A percentile compares a stretch with the other conserved stretches of the same genome.
Conservation (phyloP, 495 filamentous ascomycete genomes). For the Neurospora tetrasperma region DNA sequence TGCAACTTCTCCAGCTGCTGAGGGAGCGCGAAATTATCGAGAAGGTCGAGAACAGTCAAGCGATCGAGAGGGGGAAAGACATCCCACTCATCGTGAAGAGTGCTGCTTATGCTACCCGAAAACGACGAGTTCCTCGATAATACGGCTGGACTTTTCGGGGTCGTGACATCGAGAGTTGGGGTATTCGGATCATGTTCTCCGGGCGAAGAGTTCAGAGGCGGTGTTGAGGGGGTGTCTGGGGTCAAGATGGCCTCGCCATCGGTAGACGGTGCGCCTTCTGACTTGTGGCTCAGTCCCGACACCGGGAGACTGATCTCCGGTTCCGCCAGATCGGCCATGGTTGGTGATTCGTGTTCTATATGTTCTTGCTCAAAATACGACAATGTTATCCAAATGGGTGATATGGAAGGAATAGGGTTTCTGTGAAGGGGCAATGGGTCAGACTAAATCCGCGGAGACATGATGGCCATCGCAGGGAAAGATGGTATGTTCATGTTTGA, state of each 20-base stretch:
- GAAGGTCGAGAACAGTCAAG: conserved; percentile 80
- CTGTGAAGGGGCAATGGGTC: not conserved
- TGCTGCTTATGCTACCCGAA: conserved; percentile 51
- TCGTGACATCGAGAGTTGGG: conserved; percentile 27
- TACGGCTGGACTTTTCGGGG: conserved; percentile 35
- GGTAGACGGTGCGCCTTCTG: conserved; percentile 28
- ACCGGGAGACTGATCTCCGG: conserved; percentile 27
- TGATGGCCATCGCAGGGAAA: not conserved
- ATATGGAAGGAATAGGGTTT: not conserved
- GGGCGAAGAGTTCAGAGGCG: conserved; percentile 29
- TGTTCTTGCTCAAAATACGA: conserved; percentile 26
- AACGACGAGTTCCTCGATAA: conserved; percentile 67
- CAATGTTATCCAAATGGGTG: conserved; percentile 8
- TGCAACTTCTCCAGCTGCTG: conserved; percentile 85
- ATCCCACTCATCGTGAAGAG: conserved; percentile 84
- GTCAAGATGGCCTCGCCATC: conserved; percentile 35
- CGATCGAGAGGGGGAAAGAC: conserved; percentile 79
- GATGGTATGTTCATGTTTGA: not conserved
- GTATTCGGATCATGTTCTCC: conserved; percentile 33
- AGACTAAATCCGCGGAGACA: not conserved
- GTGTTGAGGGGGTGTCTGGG: conserved; percentile 29
- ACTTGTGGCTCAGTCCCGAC: conserved; percentile 23
- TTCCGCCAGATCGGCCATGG: conserved; percentile 38
- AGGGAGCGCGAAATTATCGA: conserved; percentile 87
- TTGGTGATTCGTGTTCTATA: conserved; percentile 23